Conservation (phyloP, 2,329 filamentous ascomycete genomes). For the Balansia obtecta region DNA sequence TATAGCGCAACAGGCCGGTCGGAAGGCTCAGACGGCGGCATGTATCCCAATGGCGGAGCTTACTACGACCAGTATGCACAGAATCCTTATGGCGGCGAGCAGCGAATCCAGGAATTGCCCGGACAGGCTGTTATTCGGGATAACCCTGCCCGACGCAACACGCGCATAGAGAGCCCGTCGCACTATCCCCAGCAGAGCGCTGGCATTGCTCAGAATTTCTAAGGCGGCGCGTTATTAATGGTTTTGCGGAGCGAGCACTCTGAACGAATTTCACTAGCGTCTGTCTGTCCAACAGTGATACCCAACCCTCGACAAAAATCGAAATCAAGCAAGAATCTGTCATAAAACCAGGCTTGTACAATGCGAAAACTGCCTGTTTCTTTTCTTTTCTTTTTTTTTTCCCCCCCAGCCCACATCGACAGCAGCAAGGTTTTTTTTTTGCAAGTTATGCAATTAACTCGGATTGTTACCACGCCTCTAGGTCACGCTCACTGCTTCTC, state of each 20-base stretch:
- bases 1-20: conserved; percentile 78
- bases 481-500: too few species aligned
- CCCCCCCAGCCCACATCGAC: too few species aligned
- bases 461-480: too few species aligned
- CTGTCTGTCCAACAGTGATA: conserved; percentile 1
- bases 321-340: background rate
- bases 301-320: conserved; percentile 2
- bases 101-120: conserved; percentile 29
- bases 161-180: conserved; percentile 81
- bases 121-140: conserved; percentile 80
- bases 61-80: conserved; percentile 49
- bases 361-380: background rate
- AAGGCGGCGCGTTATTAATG: conserved; percentile 16
- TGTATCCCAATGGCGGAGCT: conserved; percentile 33
- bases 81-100: conserved; percentile 41
- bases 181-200: conserved; percentile 87
- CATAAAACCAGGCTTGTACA: background rate
- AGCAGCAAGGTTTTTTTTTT: too few species aligned
- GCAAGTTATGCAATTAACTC: too few species aligned
- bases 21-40: conserved; percentile 45
- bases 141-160: conserved; percentile 84
- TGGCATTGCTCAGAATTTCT: conserved; percentile 96
- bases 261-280: conserved; percentile 6
- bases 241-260: background rate
- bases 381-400: background rate